These are phyloP conservation scores for Trichopus zeylanicus DNA, from an alignment of 116 monocot genomes.

Conservation along the genomic window DNA sequence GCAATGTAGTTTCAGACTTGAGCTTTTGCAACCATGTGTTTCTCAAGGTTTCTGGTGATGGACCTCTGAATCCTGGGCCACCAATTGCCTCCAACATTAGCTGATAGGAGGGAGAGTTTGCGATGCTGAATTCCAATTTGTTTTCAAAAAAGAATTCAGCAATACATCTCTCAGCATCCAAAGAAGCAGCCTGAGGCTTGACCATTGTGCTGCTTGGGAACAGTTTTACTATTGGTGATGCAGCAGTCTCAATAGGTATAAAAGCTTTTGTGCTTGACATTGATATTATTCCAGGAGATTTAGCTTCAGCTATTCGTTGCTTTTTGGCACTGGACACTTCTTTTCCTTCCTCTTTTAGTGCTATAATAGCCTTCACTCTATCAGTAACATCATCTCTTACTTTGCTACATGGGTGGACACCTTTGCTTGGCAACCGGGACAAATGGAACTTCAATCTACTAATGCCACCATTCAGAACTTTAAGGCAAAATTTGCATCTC, in stretches of 20 bases:
- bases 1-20: constrained; percentile 67
- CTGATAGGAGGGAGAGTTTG: constrained; percentile 57
- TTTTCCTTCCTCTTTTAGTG: constrained; percentile 67
- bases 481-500: constrained; percentile 83
- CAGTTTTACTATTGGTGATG: constrained; percentile 22
- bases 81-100: constrained; percentile 78
- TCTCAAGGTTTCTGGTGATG: constrained; percentile 54
- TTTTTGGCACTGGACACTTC: constrained; percentile 51
- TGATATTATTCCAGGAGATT: constrained; percentile 13
- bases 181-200: constrained; percentile 26
- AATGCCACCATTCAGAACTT: constrained; percentile 88
- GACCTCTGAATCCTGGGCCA: constrained; percentile 70
- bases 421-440: constrained; percentile 83
- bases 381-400: constrained; percentile 85
- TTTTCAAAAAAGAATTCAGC: constrained; percentile 95
- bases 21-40: constrained; percentile 71
- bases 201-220: constrained; percentile 12
- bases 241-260: constrained; percentile 21
- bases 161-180: constrained; percentile 68
- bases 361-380: constrained; percentile 72
- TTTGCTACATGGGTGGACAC: constrained; percentile 84
- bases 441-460: constrained; percentile 93
- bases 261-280: constrained; percentile 16
- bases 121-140: constrained; percentile 69
- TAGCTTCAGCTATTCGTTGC: constrained; percentile 40